Conservation (phyloP, 305 asterid species). For the Fraxinus greggii region DNA sequence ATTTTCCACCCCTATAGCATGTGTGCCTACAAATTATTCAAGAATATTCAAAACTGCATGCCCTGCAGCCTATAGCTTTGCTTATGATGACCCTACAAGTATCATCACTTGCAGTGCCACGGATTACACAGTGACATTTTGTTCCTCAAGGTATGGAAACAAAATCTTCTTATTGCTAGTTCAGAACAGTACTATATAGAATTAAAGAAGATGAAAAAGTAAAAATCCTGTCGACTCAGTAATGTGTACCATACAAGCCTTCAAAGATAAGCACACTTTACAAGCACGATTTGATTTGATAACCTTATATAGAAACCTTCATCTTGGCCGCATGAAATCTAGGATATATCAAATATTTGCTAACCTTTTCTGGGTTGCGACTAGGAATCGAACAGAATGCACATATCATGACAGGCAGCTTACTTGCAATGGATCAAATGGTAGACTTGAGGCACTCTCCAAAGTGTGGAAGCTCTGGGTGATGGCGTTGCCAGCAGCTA, state of each 20-base stretch:
- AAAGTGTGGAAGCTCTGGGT: constrained; percentile 32
- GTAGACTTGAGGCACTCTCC: constrained; percentile 9
- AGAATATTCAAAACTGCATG: constrained; percentile 60
- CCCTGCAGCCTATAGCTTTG: constrained; percentile 67
- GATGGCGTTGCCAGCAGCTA: constrained; percentile 30
- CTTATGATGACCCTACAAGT: constrained; percentile 60
- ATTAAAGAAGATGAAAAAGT: not conserved
- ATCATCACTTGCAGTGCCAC: constrained; percentile 57
- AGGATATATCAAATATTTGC: not conserved
- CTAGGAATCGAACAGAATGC: constrained; percentile 60
- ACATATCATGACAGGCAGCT: constrained; percentile 45
- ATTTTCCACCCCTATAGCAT: constrained; percentile 51
- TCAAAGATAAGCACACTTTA: not conserved
- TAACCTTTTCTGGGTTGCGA: constrained; percentile 15
- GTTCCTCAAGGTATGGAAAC: constrained; percentile 48
- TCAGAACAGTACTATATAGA: not conserved
- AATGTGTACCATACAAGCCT: not conserved
- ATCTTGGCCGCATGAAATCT: not conserved
- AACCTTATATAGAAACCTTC: not conserved
- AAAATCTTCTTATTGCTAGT: not conserved
- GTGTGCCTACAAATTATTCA: constrained; percentile 67
- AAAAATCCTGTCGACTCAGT: not conserved
- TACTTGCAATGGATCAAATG: constrained; percentile 43
- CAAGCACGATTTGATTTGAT: not conserved
- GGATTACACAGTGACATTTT: constrained; percentile 52